Percentiles rank a stretch among this genome's conserved stretches.
phyloP scores from a whole-genome alignment of 768 basidiomycete species.

The Glaciozyma antarctica region DNA sequence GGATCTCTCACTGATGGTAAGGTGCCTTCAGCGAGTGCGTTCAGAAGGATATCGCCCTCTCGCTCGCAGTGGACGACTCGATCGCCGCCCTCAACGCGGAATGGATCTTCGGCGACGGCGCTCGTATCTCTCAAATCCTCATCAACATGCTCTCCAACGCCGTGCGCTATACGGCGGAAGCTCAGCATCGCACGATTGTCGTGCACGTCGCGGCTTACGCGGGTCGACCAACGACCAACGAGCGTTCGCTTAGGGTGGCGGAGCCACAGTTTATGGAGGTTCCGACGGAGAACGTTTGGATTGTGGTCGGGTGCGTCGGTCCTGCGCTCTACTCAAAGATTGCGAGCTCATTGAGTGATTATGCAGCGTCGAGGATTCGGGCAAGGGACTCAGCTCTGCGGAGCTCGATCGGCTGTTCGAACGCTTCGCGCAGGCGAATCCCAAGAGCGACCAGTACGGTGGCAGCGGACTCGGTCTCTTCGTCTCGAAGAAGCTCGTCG shows the following conservation, averaged over 20 bases:
- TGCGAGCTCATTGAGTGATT: background rate
- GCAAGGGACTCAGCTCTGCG: conserved; percentile 15
- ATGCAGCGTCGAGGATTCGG: conserved; percentile 19
- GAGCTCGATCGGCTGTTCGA: conserved; percentile 22
- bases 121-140: conserved; percentile 20
- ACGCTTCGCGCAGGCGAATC: conserved; percentile 24
- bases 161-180: background rate
- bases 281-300: background rate
- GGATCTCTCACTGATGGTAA: too few species aligned
- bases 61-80: conserved; percentile 4
- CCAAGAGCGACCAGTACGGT: conserved; percentile 10
- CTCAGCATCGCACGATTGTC: background rate
- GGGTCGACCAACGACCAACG: conserved; percentile 8
- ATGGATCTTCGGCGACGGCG: conserved; percentile 16
- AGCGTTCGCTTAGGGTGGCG: background rate
- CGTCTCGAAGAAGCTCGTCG: conserved; percentile 29
- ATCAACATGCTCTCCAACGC: conserved; percentile 22
- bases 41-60: conserved; percentile 21
- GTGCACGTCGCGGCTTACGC: background rate
- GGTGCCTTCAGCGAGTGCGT: conserved; percentile 5
- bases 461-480: conserved; percentile 28
- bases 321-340: background rate
- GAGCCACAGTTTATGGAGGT: background rate
- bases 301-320: background rate
- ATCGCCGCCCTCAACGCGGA: conserved; percentile 5